Evolutionary conservation across 2,329 filamentous ascomycete species (phyloP).

Genomic region (Trichoderma gracile): DNA sequence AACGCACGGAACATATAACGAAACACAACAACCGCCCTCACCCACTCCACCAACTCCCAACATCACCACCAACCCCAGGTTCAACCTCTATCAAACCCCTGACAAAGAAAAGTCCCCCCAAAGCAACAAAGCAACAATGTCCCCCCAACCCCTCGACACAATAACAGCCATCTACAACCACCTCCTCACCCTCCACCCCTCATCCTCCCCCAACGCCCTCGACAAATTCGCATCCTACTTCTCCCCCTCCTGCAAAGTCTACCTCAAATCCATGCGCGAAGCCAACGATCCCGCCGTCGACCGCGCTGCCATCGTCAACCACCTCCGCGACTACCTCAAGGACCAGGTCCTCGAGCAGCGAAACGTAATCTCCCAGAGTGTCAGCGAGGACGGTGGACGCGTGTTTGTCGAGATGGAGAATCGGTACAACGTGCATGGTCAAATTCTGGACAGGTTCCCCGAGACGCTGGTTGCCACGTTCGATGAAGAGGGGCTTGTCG

Average conservation of each 20-base stretch:
- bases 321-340: neutral
- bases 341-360: constrained; percentile 2
- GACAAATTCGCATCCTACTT: constrained; percentile 9
- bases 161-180: constrained; percentile 4
- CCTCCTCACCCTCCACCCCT: neutral
- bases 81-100: no score
- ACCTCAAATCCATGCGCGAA: constrained; percentile 11
- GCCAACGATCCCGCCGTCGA: neutral
- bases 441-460: neutral
- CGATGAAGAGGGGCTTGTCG: constrained; percentile 5
- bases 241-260: constrained; percentile 4
- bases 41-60: no score
- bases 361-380: neutral
- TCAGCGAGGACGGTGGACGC: neutral
- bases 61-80: no score
- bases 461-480: constrained; percentile 20
- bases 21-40: no score
- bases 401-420: constrained; percentile 4
- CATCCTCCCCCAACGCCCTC: neutral
- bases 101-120: no score
- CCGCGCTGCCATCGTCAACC: neutral
- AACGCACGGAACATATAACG: no score
- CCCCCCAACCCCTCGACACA: neutral
- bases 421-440: neutral
- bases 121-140: no score